A percentile compares a stretch with the other conserved stretches of the same genome.
These are phyloP conservation scores for Tuber magnatum DNA, from an alignment of 495 filamentous ascomycete genomes.

Conservation along the genomic window DNA sequence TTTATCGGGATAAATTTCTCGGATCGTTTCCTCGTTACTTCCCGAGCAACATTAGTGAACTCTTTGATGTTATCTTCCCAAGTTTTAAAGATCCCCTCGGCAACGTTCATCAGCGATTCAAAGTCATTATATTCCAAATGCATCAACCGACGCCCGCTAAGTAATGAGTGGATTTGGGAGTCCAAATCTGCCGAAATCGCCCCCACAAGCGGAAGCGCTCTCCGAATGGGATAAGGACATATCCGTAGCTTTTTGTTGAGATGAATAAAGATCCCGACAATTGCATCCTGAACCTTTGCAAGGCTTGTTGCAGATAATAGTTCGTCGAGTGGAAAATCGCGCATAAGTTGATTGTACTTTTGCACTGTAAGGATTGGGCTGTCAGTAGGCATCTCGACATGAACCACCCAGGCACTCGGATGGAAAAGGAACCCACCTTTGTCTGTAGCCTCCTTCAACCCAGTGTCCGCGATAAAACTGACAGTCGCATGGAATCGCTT, in stretches of 20 bases:
- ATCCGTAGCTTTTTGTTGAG: conserved; percentile 95
- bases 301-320: conserved; percentile 84
- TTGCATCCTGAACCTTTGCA: conserved; percentile 80
- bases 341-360: conserved; percentile 97
- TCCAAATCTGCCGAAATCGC: conserved; percentile 96
- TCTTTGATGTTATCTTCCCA: conserved; percentile 97
- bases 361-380: conserved; percentile 53
- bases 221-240: conserved; percentile 84
- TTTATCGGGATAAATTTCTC: conserved; percentile 99
- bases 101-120: conserved; percentile 68
- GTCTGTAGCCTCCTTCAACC: conserved; percentile 87
- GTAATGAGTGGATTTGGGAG: conserved; percentile 69
- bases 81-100: conserved; percentile 74
- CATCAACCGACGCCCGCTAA: conserved; percentile 80
- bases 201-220: conserved; percentile 88
- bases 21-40: conserved; percentile 79
- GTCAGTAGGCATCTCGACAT: conserved; percentile 16
- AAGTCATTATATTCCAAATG: conserved; percentile 90
- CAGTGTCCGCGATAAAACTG: conserved; percentile 91
- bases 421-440: conserved; percentile 43
- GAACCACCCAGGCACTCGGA: background rate
- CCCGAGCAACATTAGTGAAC: conserved; percentile 92
- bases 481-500: conserved; percentile 95
- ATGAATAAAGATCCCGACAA: conserved; percentile 80
- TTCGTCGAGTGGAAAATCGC: conserved; percentile 94